A percentile compares a stretch with the other conserved stretches of the same genome.
Conservation (phyloP, 1,139 yeast genomes). For the Arxiozyma slooffiae region DNA sequence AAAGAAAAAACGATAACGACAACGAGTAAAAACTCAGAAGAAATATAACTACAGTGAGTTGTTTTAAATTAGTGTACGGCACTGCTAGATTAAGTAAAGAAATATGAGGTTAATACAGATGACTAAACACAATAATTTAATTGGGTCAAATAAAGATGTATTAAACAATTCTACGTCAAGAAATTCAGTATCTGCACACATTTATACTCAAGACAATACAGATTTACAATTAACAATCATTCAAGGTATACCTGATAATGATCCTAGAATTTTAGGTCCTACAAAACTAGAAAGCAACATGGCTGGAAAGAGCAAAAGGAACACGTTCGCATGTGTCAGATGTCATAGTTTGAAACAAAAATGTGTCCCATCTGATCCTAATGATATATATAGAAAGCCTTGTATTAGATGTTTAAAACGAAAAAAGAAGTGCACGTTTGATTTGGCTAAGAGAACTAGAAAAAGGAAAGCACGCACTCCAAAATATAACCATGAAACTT, state of each 20-base stretch:
- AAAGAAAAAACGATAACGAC: too few relatives aligned
- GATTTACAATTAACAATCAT: slow-evolving; percentile 10
- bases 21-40: too few relatives aligned
- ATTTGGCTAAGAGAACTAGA: slow-evolving; percentile 50
- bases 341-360: slow-evolving; percentile 76
- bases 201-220: not conserved
- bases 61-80: too few relatives aligned
- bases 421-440: slow-evolving; percentile 56
- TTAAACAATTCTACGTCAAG: not conserved
- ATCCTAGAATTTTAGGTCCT: slow-evolving; percentile 19
- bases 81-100: too few relatives aligned
- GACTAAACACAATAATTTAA: too few relatives aligned
- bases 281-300: slow-evolving; percentile 17
- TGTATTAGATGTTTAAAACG: slow-evolving; percentile 67
- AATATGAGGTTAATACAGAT: too few relatives aligned
- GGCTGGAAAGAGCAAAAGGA: slow-evolving; percentile 22
- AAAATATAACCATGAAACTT: slow-evolving; percentile 7
- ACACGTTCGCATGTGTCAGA: slow-evolving; percentile 60
- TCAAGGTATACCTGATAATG: slow-evolving; percentile 21
- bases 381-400: slow-evolving; percentile 46
- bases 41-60: too few relatives aligned
- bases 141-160: too few relatives aligned
- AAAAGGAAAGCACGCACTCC: slow-evolving; percentile 34
- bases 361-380: slow-evolving; percentile 63
- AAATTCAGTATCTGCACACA: not conserved